phyloP scores from a whole-genome alignment of 73 alveolate species.

The Chromera velia region DNA sequence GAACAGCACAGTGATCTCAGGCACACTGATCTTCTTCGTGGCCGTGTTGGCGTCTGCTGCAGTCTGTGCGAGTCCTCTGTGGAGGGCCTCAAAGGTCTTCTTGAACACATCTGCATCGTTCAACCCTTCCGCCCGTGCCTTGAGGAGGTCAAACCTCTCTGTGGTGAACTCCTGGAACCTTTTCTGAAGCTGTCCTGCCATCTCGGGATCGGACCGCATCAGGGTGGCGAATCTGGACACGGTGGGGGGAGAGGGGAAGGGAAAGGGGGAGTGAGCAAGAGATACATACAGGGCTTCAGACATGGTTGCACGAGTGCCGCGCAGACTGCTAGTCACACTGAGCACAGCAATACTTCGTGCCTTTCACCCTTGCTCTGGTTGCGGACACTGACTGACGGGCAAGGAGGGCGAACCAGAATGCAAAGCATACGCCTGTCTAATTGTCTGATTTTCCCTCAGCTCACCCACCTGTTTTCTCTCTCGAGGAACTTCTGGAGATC shows the following conservation, averaged over 20 bases:
- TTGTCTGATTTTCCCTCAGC: not conserved
- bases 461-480: not conserved
- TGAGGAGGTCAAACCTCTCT: slow-evolving; percentile 16
- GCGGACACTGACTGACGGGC: too few species aligned
- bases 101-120: not conserved
- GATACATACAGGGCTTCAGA: too few species aligned
- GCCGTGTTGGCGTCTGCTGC: slow-evolving; percentile 27
- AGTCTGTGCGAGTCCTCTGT: slow-evolving; percentile 26
- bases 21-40: slow-evolving; percentile 13
- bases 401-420: too few species aligned
- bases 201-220: not conserved
- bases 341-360: too few species aligned
- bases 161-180: not conserved
- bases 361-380: too few species aligned
- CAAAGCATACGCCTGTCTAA: slow-evolving; percentile 29
- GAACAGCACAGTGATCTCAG: slow-evolving; percentile 23
- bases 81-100: not conserved
- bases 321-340: too few species aligned
- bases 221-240: not conserved
- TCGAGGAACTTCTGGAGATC: not conserved
- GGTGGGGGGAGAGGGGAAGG: too few species aligned
- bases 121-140: not conserved
- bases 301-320: too few species aligned
- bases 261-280: too few species aligned
- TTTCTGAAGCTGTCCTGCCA: not conserved